These are phyloP conservation scores for Lentinula novae-zelandiae DNA, from an alignment of 1,284 basidiomycete genomes.

Conservation along the genomic window DNA sequence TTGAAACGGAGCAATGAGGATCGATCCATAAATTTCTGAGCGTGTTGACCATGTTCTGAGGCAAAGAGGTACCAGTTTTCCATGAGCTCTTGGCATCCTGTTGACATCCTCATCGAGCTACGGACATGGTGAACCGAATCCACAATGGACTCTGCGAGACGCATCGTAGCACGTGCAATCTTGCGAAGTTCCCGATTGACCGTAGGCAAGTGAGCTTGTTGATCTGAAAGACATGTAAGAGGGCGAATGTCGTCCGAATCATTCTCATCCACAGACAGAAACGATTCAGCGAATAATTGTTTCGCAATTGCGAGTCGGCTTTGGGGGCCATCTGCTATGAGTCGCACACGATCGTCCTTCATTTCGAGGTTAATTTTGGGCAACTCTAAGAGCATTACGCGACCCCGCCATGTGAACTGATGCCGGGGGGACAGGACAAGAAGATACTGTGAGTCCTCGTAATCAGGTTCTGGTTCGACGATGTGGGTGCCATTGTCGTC, in stretches of 20 bases:
- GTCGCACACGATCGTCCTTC: slow-evolving; percentile 78
- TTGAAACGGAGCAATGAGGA: slow-evolving; percentile 74
- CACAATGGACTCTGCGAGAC: slow-evolving; percentile 91
- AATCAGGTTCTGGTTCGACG: slow-evolving; percentile 46
- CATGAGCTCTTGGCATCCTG: slow-evolving; percentile 81
- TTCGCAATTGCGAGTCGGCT: slow-evolving; percentile 77
- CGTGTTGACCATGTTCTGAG: slow-evolving; percentile 90
- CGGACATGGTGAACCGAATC: slow-evolving; percentile 86
- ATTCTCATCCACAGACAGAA: slow-evolving; percentile 59
- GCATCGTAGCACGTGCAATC: slow-evolving; percentile 85
- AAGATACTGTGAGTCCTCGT: slow-evolving; percentile 67
- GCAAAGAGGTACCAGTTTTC: slow-evolving; percentile 97
- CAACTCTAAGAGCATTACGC: slow-evolving; percentile 73
- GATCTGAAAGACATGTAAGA: slow-evolving; percentile 71
- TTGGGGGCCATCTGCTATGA: slow-evolving; percentile 87
- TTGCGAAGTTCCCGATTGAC: slow-evolving; percentile 91
- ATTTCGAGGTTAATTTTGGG: slow-evolving; percentile 75
- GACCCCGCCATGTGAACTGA: slow-evolving; percentile 93
- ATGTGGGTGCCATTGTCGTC: slow-evolving; percentile 52
- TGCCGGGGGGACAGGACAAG: slow-evolving; percentile 85
- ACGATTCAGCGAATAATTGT: slow-evolving; percentile 69
- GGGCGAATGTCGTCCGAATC: slow-evolving; percentile 35
- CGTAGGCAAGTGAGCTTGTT: slow-evolving; percentile 87
- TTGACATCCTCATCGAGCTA: slow-evolving; percentile 56
- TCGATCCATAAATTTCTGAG: slow-evolving; percentile 84